Conservation (phyloP, 75 land plant species). For the Cunninghamia lanceolata region DNA sequence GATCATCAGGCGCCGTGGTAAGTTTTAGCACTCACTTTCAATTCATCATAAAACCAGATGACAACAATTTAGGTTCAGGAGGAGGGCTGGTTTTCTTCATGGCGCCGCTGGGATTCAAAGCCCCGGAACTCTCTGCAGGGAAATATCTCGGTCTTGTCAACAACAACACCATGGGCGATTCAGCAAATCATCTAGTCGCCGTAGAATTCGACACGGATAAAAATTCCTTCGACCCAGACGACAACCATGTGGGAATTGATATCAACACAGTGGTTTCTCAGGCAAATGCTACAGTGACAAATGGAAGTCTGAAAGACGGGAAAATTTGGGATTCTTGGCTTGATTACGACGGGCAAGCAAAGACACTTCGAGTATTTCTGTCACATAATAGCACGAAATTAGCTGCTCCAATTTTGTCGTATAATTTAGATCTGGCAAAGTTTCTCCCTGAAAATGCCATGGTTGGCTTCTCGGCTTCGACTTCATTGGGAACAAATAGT, state of each 20-base stretch:
- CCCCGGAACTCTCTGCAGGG: not conserved
- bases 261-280: conserved; percentile 9
- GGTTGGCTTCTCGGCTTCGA: conserved; percentile 55
- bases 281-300: not conserved
- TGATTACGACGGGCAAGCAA: conserved; percentile 25
- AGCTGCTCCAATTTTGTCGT: conserved; percentile 12
- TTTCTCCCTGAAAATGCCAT: conserved; percentile 24
- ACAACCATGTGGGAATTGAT: conserved; percentile 4
- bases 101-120: conserved; percentile 1
- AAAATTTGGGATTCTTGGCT: conserved; percentile 25
- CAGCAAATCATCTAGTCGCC: not conserved
- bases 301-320: conserved; percentile 9
- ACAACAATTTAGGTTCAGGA: conserved; percentile 8
- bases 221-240: not conserved
- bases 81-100: conserved; percentile 48
- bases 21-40: conserved; percentile 30
- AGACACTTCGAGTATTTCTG: conserved; percentile 26
- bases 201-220: not conserved
- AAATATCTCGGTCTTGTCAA: conserved; percentile 21
- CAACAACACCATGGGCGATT: not conserved
- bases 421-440: conserved; percentile 27
- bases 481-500: conserved; percentile 18
- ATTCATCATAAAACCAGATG: conserved; percentile 25
- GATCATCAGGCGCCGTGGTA: not conserved
- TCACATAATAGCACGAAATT: conserved; percentile 14